Evolutionary conservation across 108 stramenopile genomes (phyloP), one percentile per base, ranked within the genome.

Genomic region (Nitzschia sp.): DNA sequence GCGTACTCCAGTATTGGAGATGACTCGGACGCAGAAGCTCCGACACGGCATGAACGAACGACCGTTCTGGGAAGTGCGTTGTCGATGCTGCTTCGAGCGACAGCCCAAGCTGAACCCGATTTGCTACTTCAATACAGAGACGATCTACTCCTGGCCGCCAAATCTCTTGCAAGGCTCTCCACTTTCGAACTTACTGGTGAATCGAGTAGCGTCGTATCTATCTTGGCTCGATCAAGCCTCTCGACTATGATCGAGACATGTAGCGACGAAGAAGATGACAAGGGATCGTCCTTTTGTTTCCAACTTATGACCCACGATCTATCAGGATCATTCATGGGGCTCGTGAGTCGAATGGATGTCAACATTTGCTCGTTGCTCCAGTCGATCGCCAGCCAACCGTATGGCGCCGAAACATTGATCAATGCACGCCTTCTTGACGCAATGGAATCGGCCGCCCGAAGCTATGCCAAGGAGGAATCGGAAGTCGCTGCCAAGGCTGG

Each of bases 361-460:
- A 78, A 79, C 55, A 63, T 79, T 47, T 66, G 80, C 30, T 62
- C 55, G 30, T 45, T 88, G 55, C 74, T 88, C 15, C 77, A 81
- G 62, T 58, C 75, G 33, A 77, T 84, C 30, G 79, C 82, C 36
- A 28, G 76, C 25, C 67, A 68, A 32, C 63, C 69, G 1, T 68
- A 64, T 44, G 87, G 87, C 45, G 58, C 79, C 26, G 69, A 76
- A 45, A 58, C 76, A 29, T 63, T 88, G 19, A 66, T 83, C 2
- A 68, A 80, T 29, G 61, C 79, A 23, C 76, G 84, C 36, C 66
- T 87, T 30, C 69, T 63, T 11, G 53, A 36, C 19, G 70, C 72
- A 29, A 46, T 87, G 47, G 61, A 80, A 22, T 33, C 58, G 17
- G 80, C 83, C 35, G 80, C 85, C 22, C 58, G 63, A 45, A 29